Evolutionary conservation across 2,329 filamentous ascomycete species (phyloP), one percentile per base, ranked within the genome.

Genomic region (Xylariaceae sp.): DNA sequence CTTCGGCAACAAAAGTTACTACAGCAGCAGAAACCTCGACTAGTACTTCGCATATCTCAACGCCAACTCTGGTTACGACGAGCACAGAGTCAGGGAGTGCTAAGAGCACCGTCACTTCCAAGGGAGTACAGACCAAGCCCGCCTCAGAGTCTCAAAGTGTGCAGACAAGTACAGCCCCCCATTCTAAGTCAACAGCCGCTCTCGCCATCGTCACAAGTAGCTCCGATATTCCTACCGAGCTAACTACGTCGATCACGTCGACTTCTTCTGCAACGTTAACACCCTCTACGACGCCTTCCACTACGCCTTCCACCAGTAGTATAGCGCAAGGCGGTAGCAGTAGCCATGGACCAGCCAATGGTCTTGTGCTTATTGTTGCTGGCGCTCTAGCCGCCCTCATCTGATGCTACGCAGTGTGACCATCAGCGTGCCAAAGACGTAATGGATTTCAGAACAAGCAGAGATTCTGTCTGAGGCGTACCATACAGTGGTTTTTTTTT

Each of bases 1-100:
- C 68, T 9, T 39, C 63, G n/a, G 43, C 33, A 15, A 37, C 54
- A 11, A 41, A 53, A 5, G 39, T 58, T 10, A 53, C 60, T 1
- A 52, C 59, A 15, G 53, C 52, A 5, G 56, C 36, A 37, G 20
- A 32, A 6, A 45, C 53, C 8, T 46, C 55, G 20, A 46, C 52
- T 37, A 50, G 35, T 30, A 23, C 33, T 8, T 37, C 45, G 11
- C 20, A 27, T 15, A 47, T 32, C 23, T 45, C 54, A 13, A 42
- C 41, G 27, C 23, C 30, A 8, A 23, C 33, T 35, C 11, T 30
- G 32, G 18, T 37, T n/a, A 42, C 37, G 13, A 50, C 39, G 2
- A 41, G 30, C n/a, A 44, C 46, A 3, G 43, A 45, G 20, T 33
- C 35, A 10, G 40, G 43, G 39, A 48, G 15, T 24, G 36, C 55